Conservation (phyloP, 768 basidiomycete species). For the Trametes meyenii region DNA sequence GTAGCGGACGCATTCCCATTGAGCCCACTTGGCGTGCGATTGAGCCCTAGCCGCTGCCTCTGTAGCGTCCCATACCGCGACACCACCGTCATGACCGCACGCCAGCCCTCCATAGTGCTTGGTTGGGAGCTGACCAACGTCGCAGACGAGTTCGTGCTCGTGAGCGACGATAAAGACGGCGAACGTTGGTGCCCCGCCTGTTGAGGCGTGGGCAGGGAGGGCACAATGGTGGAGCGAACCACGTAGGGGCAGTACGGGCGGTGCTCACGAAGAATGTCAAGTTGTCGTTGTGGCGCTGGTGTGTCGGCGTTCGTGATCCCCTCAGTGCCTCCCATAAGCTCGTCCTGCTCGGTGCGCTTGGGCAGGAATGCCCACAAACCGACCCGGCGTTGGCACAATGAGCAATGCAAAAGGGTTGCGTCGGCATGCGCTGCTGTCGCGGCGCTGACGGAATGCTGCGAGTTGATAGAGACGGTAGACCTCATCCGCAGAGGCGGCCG, state of each 20-base stretch:
- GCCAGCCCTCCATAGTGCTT: slow-evolving; percentile 72
- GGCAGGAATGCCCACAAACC: slow-evolving; percentile 74
- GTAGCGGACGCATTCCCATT: slow-evolving; percentile 7
- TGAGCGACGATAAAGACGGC: slow-evolving; percentile 31
- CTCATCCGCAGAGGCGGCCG: slow-evolving; percentile 17
- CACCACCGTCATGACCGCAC: slow-evolving; percentile 71
- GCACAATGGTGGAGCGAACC: slow-evolving; percentile 66
- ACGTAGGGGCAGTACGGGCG: slow-evolving; percentile 87
- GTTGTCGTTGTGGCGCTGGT: slow-evolving; percentile 44
- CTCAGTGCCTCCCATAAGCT: slow-evolving; percentile 7
- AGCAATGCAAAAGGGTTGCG: slow-evolving; percentile 61
- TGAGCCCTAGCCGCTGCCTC: slow-evolving; percentile 44
- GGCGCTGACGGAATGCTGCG: neutral
- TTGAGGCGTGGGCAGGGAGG: slow-evolving; percentile 48
- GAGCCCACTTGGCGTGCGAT: slow-evolving; percentile 36
- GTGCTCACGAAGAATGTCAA: slow-evolving; percentile 82
- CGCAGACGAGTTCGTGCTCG: slow-evolving; percentile 34
- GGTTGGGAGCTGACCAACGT: slow-evolving; percentile 36
- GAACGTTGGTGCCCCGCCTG: slow-evolving; percentile 24
- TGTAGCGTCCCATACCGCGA: slow-evolving; percentile 67
- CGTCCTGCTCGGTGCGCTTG: slow-evolving; percentile 18
- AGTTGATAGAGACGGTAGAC: slow-evolving; percentile 1
- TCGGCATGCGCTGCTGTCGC: slow-evolving; percentile 36
- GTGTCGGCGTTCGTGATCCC: slow-evolving; percentile 15
- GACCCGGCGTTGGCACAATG: slow-evolving; percentile 75